phyloP scores from a whole-genome alignment of 2,329 filamentous ascomycete genomes.

The Trichoderma sp. region DNA sequence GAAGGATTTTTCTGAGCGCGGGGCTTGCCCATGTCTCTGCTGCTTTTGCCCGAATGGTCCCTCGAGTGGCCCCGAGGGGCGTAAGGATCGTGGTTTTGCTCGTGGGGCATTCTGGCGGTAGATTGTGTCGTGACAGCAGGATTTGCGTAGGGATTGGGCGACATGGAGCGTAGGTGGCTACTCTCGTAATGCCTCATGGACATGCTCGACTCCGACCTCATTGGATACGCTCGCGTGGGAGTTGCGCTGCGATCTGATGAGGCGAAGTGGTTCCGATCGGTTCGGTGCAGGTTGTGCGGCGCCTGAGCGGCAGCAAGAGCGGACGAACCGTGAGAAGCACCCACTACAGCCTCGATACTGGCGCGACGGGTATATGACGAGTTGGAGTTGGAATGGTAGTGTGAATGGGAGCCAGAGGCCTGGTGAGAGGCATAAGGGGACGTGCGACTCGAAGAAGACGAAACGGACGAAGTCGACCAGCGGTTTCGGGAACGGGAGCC shows the following conservation, averaged over 20 bases:
- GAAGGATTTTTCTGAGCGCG: conserved; percentile 53
- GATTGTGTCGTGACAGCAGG: conserved; percentile 20
- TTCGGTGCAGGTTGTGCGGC: conserved; percentile 37
- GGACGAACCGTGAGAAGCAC: conserved; percentile 31
- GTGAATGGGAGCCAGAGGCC: conserved; percentile 28
- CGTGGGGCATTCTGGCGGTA: conserved; percentile 31
- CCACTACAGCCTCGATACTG: conserved; percentile 41
- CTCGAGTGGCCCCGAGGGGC: conserved; percentile 32
- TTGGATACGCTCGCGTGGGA: not conserved
- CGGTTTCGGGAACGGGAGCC: conserved; percentile 49
- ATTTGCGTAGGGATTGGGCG: conserved; percentile 15
- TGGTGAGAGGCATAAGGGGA: conserved; percentile 36
- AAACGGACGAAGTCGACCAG: conserved; percentile 44
- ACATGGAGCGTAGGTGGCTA: conserved; percentile 21
- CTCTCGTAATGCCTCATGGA: conserved; percentile 13
- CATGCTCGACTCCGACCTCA: conserved; percentile 17
- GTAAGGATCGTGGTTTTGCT: conserved; percentile 31
- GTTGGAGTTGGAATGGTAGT: not conserved
- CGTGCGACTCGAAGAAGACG: conserved; percentile 48
- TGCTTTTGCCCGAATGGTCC: conserved; percentile 34
- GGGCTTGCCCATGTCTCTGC: conserved; percentile 30
- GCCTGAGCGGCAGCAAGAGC: conserved; percentile 27
- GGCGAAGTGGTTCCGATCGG: not conserved
- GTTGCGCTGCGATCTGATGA: not conserved
- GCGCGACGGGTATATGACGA: conserved; percentile 35